Base-by-base conservation (phyloP, 2,329 filamentous ascomycete genomes). In the Fusarium sp. region DNA sequence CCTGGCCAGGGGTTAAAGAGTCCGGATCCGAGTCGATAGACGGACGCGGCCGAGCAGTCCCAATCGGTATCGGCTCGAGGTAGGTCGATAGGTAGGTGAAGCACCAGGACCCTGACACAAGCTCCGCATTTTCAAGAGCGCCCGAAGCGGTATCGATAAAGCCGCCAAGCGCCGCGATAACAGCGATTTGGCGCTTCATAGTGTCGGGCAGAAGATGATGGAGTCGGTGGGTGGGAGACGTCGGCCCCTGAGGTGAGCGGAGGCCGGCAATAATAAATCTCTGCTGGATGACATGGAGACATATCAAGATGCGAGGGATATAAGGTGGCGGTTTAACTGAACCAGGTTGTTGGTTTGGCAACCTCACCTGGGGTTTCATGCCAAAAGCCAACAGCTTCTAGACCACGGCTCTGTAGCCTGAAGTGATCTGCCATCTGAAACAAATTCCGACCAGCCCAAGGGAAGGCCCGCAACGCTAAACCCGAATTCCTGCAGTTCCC, bases 61-160 rank as follows among this genome's bases (percentile, higher is more conserved):
- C 36, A 15, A n/a, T 36, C 13, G 46, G 16, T 8, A 56, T 31
- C 13, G 53, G 53, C 6, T 39, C 40, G 28, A 56, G 39, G 40
- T 56, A 56, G 7, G 53, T 56, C 40, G 53, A 56, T 15, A 56
- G 16, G 31, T 56, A 56, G 13, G 53, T 56, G 31, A 44, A 34
- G 28, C 53, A 56, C 40, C 39, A 46, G 8, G 53, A 56, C 53
- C 30, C 40, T 15, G 53, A 43, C 16, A 46, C 13, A 5, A 28
- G 18, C 15, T 46, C 40, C 6, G 31, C 53, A 11, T 46, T 43
- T 11, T 56, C 40, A 2, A 46, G 28, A 5, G 53, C 40, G 28
- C 39, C 18, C 3, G 23, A 23, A 34, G 13, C 40, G 30, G 30
- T n/a, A 1, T 27, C 36, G 41, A 56, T 13, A 18, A 44, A 46